Conservation (phyloP, 1,284 basidiomycete genomes). For the Cryptococcus sp. region DNA sequence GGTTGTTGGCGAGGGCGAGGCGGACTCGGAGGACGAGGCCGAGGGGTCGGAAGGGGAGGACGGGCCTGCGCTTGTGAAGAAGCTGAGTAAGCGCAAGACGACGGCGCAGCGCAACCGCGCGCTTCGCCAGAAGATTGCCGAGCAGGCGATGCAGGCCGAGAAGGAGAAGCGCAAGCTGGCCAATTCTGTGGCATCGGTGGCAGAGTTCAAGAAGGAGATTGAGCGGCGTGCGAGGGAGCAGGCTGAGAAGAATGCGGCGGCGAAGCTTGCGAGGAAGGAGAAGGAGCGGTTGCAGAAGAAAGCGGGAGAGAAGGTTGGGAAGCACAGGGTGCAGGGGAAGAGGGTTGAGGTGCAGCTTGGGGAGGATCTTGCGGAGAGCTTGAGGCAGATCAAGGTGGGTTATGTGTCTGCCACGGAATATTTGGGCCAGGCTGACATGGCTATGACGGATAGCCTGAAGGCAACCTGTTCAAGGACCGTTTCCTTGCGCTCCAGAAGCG, state of each 20-base stretch:
- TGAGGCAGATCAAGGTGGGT: conserved; percentile 76
- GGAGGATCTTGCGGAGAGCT: conserved; percentile 82
- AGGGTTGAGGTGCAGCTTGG: conserved; percentile 82
- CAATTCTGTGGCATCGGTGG: conserved; percentile 28
- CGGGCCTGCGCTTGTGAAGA: conserved; percentile 45
- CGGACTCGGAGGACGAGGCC: conserved; percentile 52
- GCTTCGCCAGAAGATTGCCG: conserved; percentile 14
- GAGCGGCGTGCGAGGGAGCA: conserved; percentile 24
- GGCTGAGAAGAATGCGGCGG: conserved; percentile 27
- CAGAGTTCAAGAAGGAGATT: conserved; percentile 28
- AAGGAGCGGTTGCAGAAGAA: conserved; percentile 54
- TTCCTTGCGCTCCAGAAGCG: conserved; percentile 59
- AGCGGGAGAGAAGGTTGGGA: conserved; percentile 67
- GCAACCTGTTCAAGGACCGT: conserved; percentile 86
- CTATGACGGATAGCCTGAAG: conserved; percentile 65
- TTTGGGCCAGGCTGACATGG: neutral
- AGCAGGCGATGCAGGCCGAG: conserved; percentile 12
- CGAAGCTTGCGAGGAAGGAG: conserved; percentile 58
- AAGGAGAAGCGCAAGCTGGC: conserved; percentile 26
- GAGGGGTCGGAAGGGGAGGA: conserved; percentile 49
- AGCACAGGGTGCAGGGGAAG: conserved; percentile 67
- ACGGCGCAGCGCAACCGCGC: conserved; percentile 50
- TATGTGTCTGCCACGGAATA: neutral
- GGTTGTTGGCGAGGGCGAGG: conserved; percentile 55
- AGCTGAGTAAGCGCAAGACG: conserved; percentile 64